phyloP scores from a whole-genome alignment of 1,139 yeast species.

The Sugiyamaella neomexicana region DNA sequence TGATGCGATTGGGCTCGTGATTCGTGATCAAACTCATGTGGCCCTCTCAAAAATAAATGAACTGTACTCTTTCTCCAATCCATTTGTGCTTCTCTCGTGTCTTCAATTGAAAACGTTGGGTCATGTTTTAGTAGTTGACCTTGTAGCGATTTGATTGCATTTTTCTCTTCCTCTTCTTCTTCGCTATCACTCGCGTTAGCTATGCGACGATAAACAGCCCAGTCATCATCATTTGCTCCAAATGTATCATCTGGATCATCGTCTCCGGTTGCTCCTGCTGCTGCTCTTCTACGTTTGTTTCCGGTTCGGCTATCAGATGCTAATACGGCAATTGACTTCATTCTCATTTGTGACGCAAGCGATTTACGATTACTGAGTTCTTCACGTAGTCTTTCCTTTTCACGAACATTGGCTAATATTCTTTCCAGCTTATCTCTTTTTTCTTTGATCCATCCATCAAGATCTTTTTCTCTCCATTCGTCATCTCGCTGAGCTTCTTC shows the following conservation, averaged over 20 bases:
- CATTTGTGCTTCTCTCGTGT: slow-evolving; percentile 69
- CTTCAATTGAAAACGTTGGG: slow-evolving; percentile 81
- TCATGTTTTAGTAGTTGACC: slow-evolving; percentile 75
- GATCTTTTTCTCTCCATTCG: slow-evolving; percentile 74
- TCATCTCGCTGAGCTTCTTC: slow-evolving; percentile 54
- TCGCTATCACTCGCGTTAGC: slow-evolving; percentile 71
- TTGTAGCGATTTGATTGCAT: slow-evolving; percentile 64
- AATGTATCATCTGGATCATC: slow-evolving; percentile 93
- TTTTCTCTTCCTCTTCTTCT: slow-evolving; percentile 72
- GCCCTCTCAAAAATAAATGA: slow-evolving; percentile 88
- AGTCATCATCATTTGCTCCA: slow-evolving; percentile 95
- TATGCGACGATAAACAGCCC: slow-evolving; percentile 88
- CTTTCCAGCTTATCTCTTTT: slow-evolving; percentile 63
- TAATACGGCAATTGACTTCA: slow-evolving; percentile 86
- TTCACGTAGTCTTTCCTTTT: slow-evolving; percentile 66
- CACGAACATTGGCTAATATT: slow-evolving; percentile 60
- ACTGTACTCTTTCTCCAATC: slow-evolving; percentile 83
- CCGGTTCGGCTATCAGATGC: slow-evolving; percentile 62
- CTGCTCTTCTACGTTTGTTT: slow-evolving; percentile 33
- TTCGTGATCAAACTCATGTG: slow-evolving; percentile 68
- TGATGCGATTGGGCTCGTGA: slow-evolving; percentile 77
- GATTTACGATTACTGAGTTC: slow-evolving; percentile 89
- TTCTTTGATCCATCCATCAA: slow-evolving; percentile 74
- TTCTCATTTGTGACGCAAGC: slow-evolving; percentile 85
- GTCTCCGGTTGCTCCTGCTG: slow-evolving; percentile 56